Evolutionary conservation across 345 rosid species (phyloP), one percentile per base, ranked within the genome.

Genomic region (Hibiscus syriacus): DNA sequence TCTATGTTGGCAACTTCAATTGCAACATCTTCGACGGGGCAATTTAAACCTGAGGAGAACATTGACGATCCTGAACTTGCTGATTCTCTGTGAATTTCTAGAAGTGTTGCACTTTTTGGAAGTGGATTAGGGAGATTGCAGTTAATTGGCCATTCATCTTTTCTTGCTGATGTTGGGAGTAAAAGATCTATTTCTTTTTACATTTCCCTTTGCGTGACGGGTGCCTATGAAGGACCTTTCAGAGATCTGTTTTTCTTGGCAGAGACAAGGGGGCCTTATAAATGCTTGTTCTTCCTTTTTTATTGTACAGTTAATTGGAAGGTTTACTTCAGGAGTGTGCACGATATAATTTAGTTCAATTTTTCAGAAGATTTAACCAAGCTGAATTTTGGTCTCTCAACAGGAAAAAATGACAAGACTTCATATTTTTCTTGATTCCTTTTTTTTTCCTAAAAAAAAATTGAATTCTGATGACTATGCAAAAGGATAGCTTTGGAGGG

Each of bases 211-310:
- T 30, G 39, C n/a, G 63, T 57, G 41, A 57, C 30, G 19, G 19
- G 13, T 30, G 41, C 41, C 41, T n/a, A 30, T 3, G 2, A 30
- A 57, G 63, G 6, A 30, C 63, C 23, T 57, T 57, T 57, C 5
- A 36, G 7, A 30, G 7, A 30, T 57, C 41, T n/a, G 14, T 57
- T 57, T 30, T 57, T 29, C 14, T 8, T 57, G 63, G 20, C 22
- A 11, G 63, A 30, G 43, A 29, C 9, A 26, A 30, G 14, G 8
- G 25, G 12, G 41, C 23, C 14, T 6, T 57, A 4, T 57, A 30
- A 30, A 57, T 57, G 63, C 63, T 57, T 57, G 13, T n/a, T 9
- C 63, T 3, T 57, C 63, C 25, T n/a, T 30, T n/a, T 57, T 30
- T 30, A 11, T 57, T 57, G 10, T 3, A 17, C 13, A n/a, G 41